These are phyloP conservation scores for Bipolaris bicolor DNA, from an alignment of 2,329 filamentous ascomycete species.

Conservation along the genomic window DNA sequence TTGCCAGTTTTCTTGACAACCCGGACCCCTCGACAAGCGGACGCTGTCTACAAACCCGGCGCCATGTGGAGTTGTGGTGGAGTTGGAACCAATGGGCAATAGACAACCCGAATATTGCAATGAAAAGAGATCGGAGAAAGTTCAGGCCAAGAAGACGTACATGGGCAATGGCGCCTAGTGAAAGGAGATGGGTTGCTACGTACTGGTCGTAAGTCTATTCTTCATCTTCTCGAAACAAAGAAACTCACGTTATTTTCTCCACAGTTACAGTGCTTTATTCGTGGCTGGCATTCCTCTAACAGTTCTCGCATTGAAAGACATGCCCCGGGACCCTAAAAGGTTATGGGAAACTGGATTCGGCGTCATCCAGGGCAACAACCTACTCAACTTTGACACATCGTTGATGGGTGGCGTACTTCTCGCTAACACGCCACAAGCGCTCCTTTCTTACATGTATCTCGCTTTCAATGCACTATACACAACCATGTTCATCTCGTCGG, in stretches of 20 bases:
- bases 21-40: slow-evolving; percentile 21
- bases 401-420: slow-evolving; percentile 39
- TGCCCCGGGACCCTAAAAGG: slow-evolving; percentile 10
- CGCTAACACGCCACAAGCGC: slow-evolving; percentile 56
- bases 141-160: neutral
- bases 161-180: neutral
- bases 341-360: slow-evolving; percentile 22
- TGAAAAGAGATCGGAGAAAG: neutral
- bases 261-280: neutral
- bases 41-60: slow-evolving; percentile 10
- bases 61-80: slow-evolving; percentile 3
- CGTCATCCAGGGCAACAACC: slow-evolving; percentile 18
- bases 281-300: slow-evolving; percentile 7
- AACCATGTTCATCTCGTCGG: slow-evolving; percentile 54
- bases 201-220: slow-evolving; percentile 1
- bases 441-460: slow-evolving; percentile 56
- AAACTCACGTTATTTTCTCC: neutral
- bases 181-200: neutral
- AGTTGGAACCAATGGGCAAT: neutral
- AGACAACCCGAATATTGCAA: neutral
- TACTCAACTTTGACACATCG: slow-evolving; percentile 8
- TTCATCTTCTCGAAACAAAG: neutral
- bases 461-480: slow-evolving; percentile 56
- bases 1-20: slow-evolving; percentile 26
- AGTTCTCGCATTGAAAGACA: neutral